phyloP scores from a whole-genome alignment of 1,139 yeast genomes.

The Wickerhamomyces sp. region DNA sequence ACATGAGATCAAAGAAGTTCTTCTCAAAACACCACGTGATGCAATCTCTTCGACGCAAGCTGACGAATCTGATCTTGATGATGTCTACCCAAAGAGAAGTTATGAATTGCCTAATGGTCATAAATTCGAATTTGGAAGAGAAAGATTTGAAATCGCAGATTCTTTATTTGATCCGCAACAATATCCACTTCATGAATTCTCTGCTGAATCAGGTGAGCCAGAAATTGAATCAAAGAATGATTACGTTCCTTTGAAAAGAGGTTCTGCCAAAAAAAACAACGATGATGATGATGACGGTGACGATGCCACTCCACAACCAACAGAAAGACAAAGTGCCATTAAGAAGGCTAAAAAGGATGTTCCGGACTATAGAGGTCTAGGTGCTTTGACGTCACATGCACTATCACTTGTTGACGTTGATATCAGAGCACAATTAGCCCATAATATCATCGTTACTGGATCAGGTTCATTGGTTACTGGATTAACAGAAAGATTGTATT shows the following conservation, averaged over 20 bases:
- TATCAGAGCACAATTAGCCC: constrained; percentile 83
- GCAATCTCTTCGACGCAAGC: constrained; percentile 7
- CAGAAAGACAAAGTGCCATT: constrained; percentile 13
- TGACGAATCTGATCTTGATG: constrained; percentile 9
- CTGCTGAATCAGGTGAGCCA: constrained; percentile 24
- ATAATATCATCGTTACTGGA: constrained; percentile 89
- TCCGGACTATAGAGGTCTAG: constrained; percentile 46
- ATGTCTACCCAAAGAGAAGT: constrained; percentile 33
- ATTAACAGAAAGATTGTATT: constrained; percentile 71
- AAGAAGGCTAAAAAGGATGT: constrained; percentile 22
- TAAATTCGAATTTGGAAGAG: constrained; percentile 45
- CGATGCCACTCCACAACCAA: constrained; percentile 15
- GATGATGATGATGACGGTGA: constrained; percentile 24
- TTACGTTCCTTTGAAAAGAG: constrained; percentile 68
- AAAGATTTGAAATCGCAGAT: constrained; percentile 69
- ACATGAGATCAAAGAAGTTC: constrained; percentile 61
- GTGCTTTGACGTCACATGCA: constrained; percentile 66
- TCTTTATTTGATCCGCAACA: constrained; percentile 63
- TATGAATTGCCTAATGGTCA: constrained; percentile 83
- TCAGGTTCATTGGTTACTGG: constrained; percentile 87
- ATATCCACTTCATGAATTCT: constrained; percentile 27
- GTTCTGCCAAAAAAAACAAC: constrained; percentile 24
- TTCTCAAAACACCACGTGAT: constrained; percentile 40
- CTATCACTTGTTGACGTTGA: constrained; percentile 79
- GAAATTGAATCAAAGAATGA: constrained; percentile 36